Percentiles rank a stretch among this genome's conserved stretches.
Conservation (phyloP, 2,329 filamentous ascomycete genomes). For the Aspergillus versicolor region DNA sequence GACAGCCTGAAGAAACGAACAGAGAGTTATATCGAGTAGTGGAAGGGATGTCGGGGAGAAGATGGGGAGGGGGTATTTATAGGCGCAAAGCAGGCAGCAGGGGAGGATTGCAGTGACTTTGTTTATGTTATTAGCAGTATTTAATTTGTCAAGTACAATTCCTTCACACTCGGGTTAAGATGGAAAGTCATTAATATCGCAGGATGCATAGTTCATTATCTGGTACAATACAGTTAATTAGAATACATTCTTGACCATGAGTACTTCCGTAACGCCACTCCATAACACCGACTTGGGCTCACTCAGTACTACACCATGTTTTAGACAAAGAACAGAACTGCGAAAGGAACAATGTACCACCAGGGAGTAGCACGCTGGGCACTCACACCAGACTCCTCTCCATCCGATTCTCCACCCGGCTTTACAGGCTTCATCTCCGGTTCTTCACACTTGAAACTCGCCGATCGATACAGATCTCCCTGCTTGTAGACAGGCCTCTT, state of each 20-base stretch:
- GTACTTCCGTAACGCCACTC: no score
- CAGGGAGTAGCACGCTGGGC: not conserved
- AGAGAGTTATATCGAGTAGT: not conserved
- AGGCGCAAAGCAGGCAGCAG: not conserved
- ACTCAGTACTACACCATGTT: not conserved
- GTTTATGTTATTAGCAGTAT: not conserved
- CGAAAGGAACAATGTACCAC: not conserved
- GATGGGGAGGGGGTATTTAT: not conserved
- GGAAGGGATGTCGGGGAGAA: not conserved
- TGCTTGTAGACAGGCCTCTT: not conserved
- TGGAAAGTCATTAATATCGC: not conserved
- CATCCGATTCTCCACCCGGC: not conserved
- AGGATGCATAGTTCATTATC: not conserved
- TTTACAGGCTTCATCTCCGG: not conserved
- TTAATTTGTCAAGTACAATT: not conserved
- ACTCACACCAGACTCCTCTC: not conserved
- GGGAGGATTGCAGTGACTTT: no score
- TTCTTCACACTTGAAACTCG: not conserved
- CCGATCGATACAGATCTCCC: not conserved
- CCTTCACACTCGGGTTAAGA: not conserved
- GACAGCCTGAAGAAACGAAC: no score
- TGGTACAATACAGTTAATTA: not conserved
- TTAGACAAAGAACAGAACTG: not conserved
- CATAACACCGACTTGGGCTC: not conserved
- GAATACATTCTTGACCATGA: not conserved